These are phyloP conservation scores for Liriodendron chinense DNA, from an alignment of 164 flowering plant genomes.

Conservation along the genomic window DNA sequence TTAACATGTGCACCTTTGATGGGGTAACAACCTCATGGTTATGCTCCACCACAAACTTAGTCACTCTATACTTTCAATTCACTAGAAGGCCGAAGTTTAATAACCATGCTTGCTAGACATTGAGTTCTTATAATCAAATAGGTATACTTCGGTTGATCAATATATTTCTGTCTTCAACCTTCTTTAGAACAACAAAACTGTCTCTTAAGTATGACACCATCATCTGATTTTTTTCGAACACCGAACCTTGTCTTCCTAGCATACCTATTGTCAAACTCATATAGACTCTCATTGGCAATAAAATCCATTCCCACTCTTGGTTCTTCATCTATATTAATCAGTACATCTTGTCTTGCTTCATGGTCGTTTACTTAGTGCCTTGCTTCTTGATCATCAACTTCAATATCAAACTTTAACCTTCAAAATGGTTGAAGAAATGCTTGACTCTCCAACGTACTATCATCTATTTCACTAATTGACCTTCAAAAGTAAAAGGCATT, in stretches of 20 bases:
- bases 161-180: not conserved
- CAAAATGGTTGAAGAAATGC: too few relatives aligned
- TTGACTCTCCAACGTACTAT: too few relatives aligned
- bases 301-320: not conserved
- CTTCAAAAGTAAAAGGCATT: too few relatives aligned
- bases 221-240: not conserved
- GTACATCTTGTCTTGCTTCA: too few relatives aligned
- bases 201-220: not conserved
- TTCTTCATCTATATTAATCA: not conserved
- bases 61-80: not conserved
- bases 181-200: not conserved
- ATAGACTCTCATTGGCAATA: not conserved
- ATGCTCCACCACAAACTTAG: not conserved
- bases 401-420: too few relatives aligned
- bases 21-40: not conserved
- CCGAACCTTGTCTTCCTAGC: not conserved
- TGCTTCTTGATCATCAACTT: too few relatives aligned
- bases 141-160: not conserved
- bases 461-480: too few relatives aligned
- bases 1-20: not conserved
- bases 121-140: not conserved
- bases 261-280: not conserved
- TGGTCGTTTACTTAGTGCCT: too few relatives aligned
- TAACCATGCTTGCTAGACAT: not conserved
- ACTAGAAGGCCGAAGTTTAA: not conserved